phyloP scores from a whole-genome alignment of 768 basidiomycete genomes.

The Ephemerocybe angulata region DNA sequence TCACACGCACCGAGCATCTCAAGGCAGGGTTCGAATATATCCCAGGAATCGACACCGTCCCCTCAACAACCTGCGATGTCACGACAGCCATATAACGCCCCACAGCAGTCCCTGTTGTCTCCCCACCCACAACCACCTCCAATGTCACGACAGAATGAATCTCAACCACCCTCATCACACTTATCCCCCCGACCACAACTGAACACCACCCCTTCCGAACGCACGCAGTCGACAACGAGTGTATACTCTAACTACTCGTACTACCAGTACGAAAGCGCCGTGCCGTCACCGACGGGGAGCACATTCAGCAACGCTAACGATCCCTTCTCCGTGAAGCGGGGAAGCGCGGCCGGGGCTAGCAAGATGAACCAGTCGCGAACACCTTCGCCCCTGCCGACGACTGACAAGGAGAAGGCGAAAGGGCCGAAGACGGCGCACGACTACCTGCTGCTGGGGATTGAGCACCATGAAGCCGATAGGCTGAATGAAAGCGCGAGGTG shows the following conservation, averaged over 20 bases:
- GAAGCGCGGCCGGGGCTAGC: not conserved
- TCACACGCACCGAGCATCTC: too few species aligned
- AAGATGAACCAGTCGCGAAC: too few species aligned
- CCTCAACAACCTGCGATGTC: too few species aligned
- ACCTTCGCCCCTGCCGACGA: too few species aligned
- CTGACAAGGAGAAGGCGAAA: too few species aligned
- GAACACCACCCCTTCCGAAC: not conserved
- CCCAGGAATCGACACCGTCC: too few species aligned
- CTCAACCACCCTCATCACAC: not conserved
- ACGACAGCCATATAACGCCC: too few species aligned
- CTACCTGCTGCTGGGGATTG: conserved; percentile 72
- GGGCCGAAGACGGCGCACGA: conserved; percentile 50
- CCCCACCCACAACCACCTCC: too few species aligned
- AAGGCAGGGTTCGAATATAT: too few species aligned
- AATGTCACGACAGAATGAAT: too few species aligned
- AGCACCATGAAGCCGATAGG: conserved; percentile 71
- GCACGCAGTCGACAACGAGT: not conserved
- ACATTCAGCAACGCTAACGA: conserved; percentile 12
- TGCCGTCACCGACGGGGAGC: conserved; percentile 41
- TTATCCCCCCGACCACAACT: not conserved
- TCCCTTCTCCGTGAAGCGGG: conserved; percentile 5
- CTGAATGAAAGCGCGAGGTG: conserved; percentile 63
- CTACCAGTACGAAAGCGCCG: conserved; percentile 50
- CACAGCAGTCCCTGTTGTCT: too few species aligned
- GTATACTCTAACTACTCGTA: conserved; percentile 67